These are phyloP conservation scores for Rhodotorula sp. DNA, from an alignment of 1,284 basidiomycete genomes.

Conservation along the genomic window DNA sequence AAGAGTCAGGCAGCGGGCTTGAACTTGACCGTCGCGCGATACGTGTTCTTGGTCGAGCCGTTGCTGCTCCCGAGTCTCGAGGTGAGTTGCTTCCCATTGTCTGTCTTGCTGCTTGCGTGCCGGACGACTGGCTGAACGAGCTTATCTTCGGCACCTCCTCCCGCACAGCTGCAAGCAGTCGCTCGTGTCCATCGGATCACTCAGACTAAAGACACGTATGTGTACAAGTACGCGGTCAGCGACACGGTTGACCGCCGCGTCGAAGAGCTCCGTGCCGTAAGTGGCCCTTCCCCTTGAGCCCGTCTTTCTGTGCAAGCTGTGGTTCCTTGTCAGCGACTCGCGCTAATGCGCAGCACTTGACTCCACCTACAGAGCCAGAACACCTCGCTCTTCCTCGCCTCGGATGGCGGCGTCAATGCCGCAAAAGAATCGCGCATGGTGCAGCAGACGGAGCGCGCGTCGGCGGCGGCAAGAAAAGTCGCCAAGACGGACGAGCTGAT, in stretches of 20 bases:
- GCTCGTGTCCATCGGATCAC: conserved; percentile 45
- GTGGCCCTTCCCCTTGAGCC: background rate
- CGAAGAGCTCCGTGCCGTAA: conserved; percentile 31
- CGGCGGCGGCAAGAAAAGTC: background rate
- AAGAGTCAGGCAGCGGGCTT: conserved; percentile 41
- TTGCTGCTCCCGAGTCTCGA: conserved; percentile 41
- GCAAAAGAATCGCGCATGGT: conserved; percentile 14
- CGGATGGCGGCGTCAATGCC: background rate
- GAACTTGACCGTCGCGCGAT: conserved; percentile 40
- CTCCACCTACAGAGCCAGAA: conserved; percentile 23
- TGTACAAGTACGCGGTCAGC: conserved; percentile 34
- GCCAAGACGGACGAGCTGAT: conserved; percentile 18
- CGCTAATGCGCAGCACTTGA: too few relatives aligned
- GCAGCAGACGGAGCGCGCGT: conserved; percentile 11
- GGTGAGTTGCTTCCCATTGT: background rate
- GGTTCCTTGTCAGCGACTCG: too few relatives aligned
- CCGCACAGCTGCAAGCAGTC: conserved; percentile 43
- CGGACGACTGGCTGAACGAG: too few relatives aligned
- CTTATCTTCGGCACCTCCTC: too few relatives aligned
- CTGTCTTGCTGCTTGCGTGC: too few relatives aligned
- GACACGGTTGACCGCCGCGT: conserved; percentile 42
- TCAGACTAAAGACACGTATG: conserved; percentile 36
- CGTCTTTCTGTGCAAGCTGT: too few relatives aligned
- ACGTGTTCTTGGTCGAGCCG: conserved; percentile 43
- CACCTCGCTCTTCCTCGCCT: conserved; percentile 28